phyloP scores from a whole-genome alignment of 1,139 yeast genomes.

The Suzukiozyma palmioleophila region DNA sequence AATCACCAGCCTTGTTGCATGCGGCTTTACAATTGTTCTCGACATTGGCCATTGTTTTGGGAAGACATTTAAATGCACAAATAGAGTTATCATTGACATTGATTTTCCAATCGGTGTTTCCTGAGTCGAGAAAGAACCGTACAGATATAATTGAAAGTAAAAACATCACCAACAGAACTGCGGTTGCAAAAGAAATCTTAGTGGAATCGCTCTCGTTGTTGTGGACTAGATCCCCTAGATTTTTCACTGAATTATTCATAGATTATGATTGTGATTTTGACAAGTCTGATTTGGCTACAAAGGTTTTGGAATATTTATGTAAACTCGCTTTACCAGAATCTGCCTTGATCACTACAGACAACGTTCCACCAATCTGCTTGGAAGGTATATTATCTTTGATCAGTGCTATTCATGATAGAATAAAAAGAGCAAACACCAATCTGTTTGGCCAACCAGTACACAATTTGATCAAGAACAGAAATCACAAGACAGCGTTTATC shows the following conservation, averaged over 20 bases:
- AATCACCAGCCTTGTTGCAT: slow-evolving; percentile 63
- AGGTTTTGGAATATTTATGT: slow-evolving; percentile 66
- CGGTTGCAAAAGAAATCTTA: slow-evolving; percentile 64
- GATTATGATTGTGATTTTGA: slow-evolving; percentile 92
- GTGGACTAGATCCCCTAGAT: slow-evolving; percentile 78
- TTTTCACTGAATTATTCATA: slow-evolving; percentile 73
- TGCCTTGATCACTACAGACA: slow-evolving; percentile 70
- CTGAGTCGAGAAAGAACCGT: slow-evolving; percentile 24
- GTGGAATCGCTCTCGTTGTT: slow-evolving; percentile 80
- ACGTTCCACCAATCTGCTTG: slow-evolving; percentile 89
- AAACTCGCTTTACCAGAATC: slow-evolving; percentile 77
- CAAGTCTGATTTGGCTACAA: slow-evolving; percentile 72
- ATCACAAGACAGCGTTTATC: slow-evolving; percentile 68
- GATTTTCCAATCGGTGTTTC: slow-evolving; percentile 52
- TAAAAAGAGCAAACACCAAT: slow-evolving; percentile 22
- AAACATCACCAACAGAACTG: slow-evolving; percentile 23
- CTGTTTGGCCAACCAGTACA: slow-evolving; percentile 16
- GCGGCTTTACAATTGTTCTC: slow-evolving; percentile 74
- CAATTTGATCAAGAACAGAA: slow-evolving; percentile 42
- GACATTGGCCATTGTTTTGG: slow-evolving; percentile 58
- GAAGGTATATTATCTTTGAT: slow-evolving; percentile 79
- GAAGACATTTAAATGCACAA: slow-evolving; percentile 58
- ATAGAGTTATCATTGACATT: slow-evolving; percentile 61
- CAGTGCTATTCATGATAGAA: slow-evolving; percentile 59
- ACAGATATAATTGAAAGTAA: slow-evolving; percentile 24